Percentiles rank a stretch among this genome's conserved stretches.
phyloP scores from a whole-genome alignment of 495 filamentous ascomycete species.

The Apodospora peruviana region DNA sequence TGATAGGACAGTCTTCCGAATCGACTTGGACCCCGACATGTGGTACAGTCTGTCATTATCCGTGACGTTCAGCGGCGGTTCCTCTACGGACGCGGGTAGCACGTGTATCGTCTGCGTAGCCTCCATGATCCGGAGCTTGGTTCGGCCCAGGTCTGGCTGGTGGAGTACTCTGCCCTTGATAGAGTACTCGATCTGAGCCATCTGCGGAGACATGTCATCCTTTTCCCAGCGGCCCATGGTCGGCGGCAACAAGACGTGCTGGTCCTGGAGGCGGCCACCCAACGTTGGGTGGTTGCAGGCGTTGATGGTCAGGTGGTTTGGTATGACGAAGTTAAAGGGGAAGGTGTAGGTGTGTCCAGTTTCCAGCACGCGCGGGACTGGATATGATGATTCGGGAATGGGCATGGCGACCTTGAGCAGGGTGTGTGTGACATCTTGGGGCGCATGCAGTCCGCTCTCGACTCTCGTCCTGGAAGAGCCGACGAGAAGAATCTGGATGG shows the following conservation, averaged over 20 bases:
- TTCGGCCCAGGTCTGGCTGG: conserved; percentile 20
- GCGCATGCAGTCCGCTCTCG: conserved; percentile 31
- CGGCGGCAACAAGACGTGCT: conserved; percentile 76
- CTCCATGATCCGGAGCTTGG: conserved; percentile 36
- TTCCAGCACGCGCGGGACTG: conserved; percentile 62
- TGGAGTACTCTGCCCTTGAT: conserved; percentile 55
- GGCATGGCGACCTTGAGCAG: conserved; percentile 86
- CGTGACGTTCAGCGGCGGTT: conserved; percentile 66
- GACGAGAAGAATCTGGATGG: conserved; percentile 74
- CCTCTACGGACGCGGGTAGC: conserved; percentile 67
- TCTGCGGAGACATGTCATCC: conserved; percentile 79
- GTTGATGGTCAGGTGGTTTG: conserved; percentile 58
- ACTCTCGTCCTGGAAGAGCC: conserved; percentile 49
- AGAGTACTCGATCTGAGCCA: conserved; percentile 70
- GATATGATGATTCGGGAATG: conserved; percentile 61
- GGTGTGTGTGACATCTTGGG: conserved; percentile 41
- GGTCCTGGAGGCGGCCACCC: conserved; percentile 56
- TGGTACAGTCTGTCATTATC: conserved; percentile 58
- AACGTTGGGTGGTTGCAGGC: conserved; percentile 42
- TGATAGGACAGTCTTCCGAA: conserved; percentile 74
- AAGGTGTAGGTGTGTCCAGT: conserved; percentile 62
- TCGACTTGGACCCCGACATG: conserved; percentile 65
- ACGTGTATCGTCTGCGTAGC: conserved; percentile 61
- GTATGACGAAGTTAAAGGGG: conserved; percentile 86
- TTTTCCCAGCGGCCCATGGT: conserved; percentile 67